Conservation (phyloP, 768 basidiomycete species). For the Suillus placidus region DNA sequence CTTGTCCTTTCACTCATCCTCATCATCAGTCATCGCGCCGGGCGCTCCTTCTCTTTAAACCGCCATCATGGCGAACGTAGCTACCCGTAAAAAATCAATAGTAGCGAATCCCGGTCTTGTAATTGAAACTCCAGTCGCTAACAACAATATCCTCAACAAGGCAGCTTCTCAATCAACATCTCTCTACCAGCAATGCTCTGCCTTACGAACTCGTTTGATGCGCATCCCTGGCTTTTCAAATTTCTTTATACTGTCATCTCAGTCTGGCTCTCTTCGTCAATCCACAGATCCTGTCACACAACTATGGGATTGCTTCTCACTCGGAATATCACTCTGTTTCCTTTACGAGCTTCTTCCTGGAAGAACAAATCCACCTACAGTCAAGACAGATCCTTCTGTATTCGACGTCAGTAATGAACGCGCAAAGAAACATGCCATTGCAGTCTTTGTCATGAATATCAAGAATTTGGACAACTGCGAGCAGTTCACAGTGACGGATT, state of each 20-base stretch:
- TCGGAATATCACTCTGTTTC: conserved; percentile 93
- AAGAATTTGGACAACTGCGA: conserved; percentile 70
- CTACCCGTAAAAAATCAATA: conserved; percentile 81
- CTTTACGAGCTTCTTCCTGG: conserved; percentile 88
- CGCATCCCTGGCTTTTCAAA: conserved; percentile 73
- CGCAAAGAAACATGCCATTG: conserved; percentile 87
- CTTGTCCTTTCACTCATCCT: conserved; percentile 1
- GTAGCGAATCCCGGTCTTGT: conserved; percentile 63
- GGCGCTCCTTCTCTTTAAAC: conserved; percentile 16
- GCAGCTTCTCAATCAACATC: conserved; percentile 85
- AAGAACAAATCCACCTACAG: conserved; percentile 33
- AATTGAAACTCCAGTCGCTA: conserved; percentile 74
- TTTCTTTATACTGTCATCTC: conserved; percentile 66
- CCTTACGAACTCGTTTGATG: conserved; percentile 74
- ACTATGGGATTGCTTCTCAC: conserved; percentile 91
- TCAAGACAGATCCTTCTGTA: conserved; percentile 65
- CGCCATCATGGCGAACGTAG: conserved; percentile 49
- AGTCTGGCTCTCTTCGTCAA: conserved; percentile 61
- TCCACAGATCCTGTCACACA: conserved; percentile 93
- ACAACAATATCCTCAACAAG: conserved; percentile 90
- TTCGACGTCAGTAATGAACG: conserved; percentile 77
- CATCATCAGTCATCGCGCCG: not conserved
- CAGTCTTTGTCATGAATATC: conserved; percentile 89
- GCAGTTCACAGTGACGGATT: conserved; percentile 88
- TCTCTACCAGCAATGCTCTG: conserved; percentile 90